Base-by-base conservation (phyloP, 2,329 filamentous ascomycete species). In the Phoma sp. region DNA sequence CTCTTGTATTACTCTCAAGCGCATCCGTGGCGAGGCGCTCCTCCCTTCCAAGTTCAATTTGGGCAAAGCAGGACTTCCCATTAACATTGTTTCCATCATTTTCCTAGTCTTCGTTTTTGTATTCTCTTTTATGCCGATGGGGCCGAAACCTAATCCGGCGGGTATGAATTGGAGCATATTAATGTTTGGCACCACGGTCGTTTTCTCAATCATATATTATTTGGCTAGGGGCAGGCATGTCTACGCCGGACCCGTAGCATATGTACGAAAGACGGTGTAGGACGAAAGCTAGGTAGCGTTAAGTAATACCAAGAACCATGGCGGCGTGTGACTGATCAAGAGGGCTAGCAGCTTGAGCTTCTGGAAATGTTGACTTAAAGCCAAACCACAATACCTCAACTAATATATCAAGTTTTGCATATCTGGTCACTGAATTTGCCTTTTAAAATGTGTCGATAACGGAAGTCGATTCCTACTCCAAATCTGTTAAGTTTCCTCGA, bases 161-260 rank as follows among this genome's bases (percentile, higher is more conserved):
- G 76, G 70, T 7, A 81, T 81, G 78, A 81, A 81, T 50, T 81
- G 78, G 77, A 73, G 71, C 25, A 61, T 74, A 20, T 62, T 69
- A 3, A 77, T 80, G 61, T 81, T 77, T 53, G 72, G 74, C 6
- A 70, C 65, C 0, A 68, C 77, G 18, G 60, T 80, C 26, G 62
- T 75, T 12, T 76, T 80, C 45, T 76, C 79, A 3, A 62, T 74
- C 7, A 49, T 73, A 0, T 81, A 77, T 51, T 82, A 81, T 56
- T 60, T 65, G 14, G 15, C 76, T 3, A 53, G 59, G 23, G 80
- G 77, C 7, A 66, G 71, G 46, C 67, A 77, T 46, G 64, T 66
- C 15, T 81, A 81, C 56, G 58, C 47, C 6, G 64, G 66, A 0
- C 68, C 68, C 6, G 63, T 67, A 10, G 60, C 59, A 32, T 63